Base-by-base conservation (phyloP, 2,329 filamentous ascomycete species). In the Penicillium sp. region DNA sequence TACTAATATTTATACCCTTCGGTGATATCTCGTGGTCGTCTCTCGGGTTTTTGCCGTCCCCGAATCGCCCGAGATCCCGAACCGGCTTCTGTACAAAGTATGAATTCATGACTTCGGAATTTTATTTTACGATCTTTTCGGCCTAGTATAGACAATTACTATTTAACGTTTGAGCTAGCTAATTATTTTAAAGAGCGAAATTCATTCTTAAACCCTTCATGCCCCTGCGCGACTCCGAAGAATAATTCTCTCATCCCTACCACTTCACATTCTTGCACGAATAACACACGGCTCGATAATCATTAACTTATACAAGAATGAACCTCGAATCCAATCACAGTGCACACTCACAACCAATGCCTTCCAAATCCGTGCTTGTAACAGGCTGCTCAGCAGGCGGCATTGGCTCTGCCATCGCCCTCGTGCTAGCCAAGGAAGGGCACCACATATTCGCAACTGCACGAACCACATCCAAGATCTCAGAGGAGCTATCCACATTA, bases 381-480 rank as follows among this genome's bases (percentile, higher is more conserved):
- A 52, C 55, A n/a, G 55, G 55, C n/a, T 57, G 55, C 23, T 57
- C 55, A 16, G 49, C 43, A 26, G 55, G 49, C 21, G 43, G 55
- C 23, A 47, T 57, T n/a, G 55, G 55, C n/a, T 23, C 55, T 16
- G 55, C 48, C 16, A 52, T 57, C 23, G 55, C 55, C 9, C 55
- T 48, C 11, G 42, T 47, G 9, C 38, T 57, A n/a, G 48, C 49
- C 24, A 42, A n/a, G 23, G 35, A 42, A 26, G 55, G 55, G n/a
- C 45, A 48, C 16, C 49, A 52, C 26, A 35, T 57, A 24, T 57
- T 52, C 45, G 55, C 49, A 18, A 52, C 55, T 2, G 49, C 55
- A 16, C 55, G 55, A 20, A 53, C 53, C 24, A 47, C 35, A 3
- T 52, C 55, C 14, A 57, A 57, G 26, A 26, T 57, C 38, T 2